Percentiles rank a stretch among this genome's conserved stretches.
Evolutionary conservation across 1,284 basidiomycete genomes (phyloP).

Genomic region (Tilletia caries): DNA sequence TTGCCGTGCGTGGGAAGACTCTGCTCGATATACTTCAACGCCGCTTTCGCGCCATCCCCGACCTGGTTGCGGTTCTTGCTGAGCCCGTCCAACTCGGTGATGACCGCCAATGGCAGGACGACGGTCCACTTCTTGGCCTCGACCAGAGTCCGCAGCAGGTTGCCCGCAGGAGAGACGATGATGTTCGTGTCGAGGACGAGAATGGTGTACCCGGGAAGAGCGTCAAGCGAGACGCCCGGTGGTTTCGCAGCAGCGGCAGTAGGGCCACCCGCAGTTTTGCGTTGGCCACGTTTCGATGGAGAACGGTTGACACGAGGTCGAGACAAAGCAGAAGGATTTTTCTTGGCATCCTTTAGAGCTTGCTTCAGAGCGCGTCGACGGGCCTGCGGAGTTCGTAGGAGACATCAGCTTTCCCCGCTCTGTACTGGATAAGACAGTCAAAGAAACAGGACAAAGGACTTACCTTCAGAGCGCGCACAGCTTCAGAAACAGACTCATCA

Average conservation of each 20-base stretch:
- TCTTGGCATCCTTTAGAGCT: conserved; percentile 43
- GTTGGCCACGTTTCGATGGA: conserved; percentile 8
- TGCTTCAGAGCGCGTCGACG: conserved; percentile 66
- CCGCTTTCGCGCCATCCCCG: conserved; percentile 62
- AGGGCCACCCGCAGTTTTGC: background rate
- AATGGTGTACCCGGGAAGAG: conserved; percentile 79
- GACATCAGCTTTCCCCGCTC: too few species aligned
- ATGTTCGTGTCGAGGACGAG: conserved; percentile 94
- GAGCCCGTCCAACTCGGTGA: conserved; percentile 93
- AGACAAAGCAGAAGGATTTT: background rate
- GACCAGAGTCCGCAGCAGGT: conserved; percentile 62
- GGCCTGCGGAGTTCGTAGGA: conserved; percentile 56
- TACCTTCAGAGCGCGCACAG: conserved; percentile 74
- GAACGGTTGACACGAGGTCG: background rate
- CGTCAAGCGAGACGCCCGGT: conserved; percentile 44
- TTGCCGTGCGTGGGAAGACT: conserved; percentile 70
- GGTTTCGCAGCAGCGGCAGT: background rate
- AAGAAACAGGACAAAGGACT: too few species aligned
- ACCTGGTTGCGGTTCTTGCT: conserved; percentile 66
- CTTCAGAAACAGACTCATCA: conserved; percentile 61
- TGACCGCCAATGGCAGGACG: conserved; percentile 71
- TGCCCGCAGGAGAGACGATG: conserved; percentile 50
- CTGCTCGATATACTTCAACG: conserved; percentile 71
- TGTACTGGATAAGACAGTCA: too few species aligned
- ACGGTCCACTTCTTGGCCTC: conserved; percentile 81